phyloP scores from a whole-genome alignment of 2,329 filamentous ascomycete genomes.

The Fusarium metavorans region DNA sequence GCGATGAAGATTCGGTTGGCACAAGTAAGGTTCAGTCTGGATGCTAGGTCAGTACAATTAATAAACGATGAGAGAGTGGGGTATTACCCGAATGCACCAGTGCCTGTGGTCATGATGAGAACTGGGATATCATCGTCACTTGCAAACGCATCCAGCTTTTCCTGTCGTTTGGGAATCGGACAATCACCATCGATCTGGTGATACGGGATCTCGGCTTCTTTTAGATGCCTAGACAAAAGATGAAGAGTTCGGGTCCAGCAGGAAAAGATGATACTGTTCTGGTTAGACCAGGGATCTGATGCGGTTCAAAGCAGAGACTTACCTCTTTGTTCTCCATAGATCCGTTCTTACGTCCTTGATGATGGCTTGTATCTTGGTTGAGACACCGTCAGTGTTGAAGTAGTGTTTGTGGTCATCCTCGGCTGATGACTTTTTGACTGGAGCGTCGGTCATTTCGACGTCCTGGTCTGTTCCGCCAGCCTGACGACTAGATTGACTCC shows the following conservation, averaged over 20 bases:
- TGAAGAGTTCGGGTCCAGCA: constrained; percentile 59
- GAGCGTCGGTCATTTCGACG: not conserved
- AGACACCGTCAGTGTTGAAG: not conserved
- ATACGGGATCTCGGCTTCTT: constrained; percentile 42
- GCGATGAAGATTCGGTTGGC: constrained; percentile 63
- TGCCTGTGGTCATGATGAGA: constrained; percentile 66
- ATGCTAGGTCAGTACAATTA: not conserved
- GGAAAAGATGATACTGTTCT: constrained; percentile 58
- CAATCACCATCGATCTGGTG: constrained; percentile 60
- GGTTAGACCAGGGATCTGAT: not conserved
- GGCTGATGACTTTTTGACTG: not conserved
- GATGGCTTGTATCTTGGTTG: not conserved
- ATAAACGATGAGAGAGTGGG: too few species aligned
- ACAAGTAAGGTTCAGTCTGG: constrained; percentile 60
- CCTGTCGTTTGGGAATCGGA: constrained; percentile 51
- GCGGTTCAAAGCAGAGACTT: not conserved
- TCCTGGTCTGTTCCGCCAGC: not conserved
- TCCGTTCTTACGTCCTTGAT: not conserved
- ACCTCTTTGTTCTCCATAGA: not conserved
- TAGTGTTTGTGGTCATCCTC: not conserved
- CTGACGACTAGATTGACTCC: not conserved
- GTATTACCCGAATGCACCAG: constrained; percentile 59
- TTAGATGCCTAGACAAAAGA: constrained; percentile 50
- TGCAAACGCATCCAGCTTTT: constrained; percentile 54
- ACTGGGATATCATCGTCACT: constrained; percentile 45